Evolutionary conservation across 2,329 filamentous ascomycete genomes (phyloP), one percentile per base, ranked within the genome.

Genomic region (Drechslerella dactyloides): DNA sequence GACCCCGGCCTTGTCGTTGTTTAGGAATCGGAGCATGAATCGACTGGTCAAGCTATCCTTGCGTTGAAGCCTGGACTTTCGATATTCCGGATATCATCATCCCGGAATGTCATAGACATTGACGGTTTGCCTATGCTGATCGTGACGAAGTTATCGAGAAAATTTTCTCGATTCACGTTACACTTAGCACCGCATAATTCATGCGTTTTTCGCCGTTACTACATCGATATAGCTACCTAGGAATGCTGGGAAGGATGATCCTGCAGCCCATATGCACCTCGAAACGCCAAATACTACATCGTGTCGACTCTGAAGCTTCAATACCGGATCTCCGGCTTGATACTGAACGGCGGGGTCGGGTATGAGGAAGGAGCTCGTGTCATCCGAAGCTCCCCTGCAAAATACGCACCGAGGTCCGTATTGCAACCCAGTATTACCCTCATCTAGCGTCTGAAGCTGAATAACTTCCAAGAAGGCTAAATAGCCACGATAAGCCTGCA

Each of bases 401-500:
- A 10, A 21, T 19, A 17, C 44, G 11, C 17, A 10, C 5, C 7
- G 11, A 19, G 44, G 19, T 17, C 37, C 19, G 44, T 19, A 23
- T 48, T 48, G 44, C 44, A 11, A 23, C 44, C 8, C 15, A 23
- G 5, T 19, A 5, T 11, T 23, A 48, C 8, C 44, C 44, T 48
- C 44, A 21, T 3, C 15, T 5, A 17, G 17, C 3, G 17, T 44
- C 5, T 3, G 8, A 48, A 19, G 44, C 8, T 19, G 44, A 10
- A 21, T n/a, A 17, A 44, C 3, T 5, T 11, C 19, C 17, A 19
- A 21, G n/a, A 48, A 21, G 17, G 44, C 17, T 10, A 19, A 10
- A 48, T 48, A 48, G 17, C 44, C 44, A 48, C 44, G 15, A 19
- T 15, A 48, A 19, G 19, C n/a, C 37, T 42, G 44, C 44, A 48